Percentiles rank a stretch among this genome's conserved stretches.
These are phyloP conservation scores for Pseudohalonectria lignicola DNA, from an alignment of 2,329 filamentous ascomycete genomes.

Conservation along the genomic window DNA sequence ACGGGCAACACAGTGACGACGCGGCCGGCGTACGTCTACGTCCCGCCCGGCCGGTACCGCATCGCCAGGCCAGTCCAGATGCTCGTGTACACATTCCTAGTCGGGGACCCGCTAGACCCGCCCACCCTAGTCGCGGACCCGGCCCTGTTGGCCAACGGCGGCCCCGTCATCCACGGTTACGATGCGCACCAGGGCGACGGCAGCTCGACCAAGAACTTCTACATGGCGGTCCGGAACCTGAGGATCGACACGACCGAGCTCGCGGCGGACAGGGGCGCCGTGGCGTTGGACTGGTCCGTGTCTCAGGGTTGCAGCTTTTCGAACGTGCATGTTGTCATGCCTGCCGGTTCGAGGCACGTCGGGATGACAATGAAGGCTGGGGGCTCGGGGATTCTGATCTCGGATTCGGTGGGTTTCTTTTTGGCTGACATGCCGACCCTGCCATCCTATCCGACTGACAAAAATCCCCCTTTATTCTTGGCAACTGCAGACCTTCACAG, in stretches of 20 bases:
- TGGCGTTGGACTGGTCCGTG: slow-evolving; percentile 1
- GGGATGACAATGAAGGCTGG: slow-evolving; percentile 25
- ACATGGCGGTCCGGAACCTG: slow-evolving; percentile 29
- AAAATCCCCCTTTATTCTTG: no score
- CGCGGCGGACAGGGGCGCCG: slow-evolving; percentile 14
- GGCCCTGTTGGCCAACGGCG: slow-evolving; percentile 6
- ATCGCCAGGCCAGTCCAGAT: slow-evolving; percentile 17
- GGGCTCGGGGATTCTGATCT: neutral
- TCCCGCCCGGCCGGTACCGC: slow-evolving; percentile 19
- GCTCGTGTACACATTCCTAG: slow-evolving; percentile 18
- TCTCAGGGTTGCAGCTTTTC: neutral
- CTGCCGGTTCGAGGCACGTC: slow-evolving; percentile 26
- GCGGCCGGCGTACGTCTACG: slow-evolving; percentile 15
- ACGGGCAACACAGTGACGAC: slow-evolving; percentile 16
- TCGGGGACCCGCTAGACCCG: slow-evolving; percentile 17
- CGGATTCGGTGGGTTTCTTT: no score
- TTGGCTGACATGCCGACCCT: no score
- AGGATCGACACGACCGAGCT: slow-evolving; percentile 29
- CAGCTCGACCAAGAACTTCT: slow-evolving; percentile 20
- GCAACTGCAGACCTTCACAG: slow-evolving; percentile 2
- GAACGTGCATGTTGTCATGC: slow-evolving; percentile 9
- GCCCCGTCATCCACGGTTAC: slow-evolving; percentile 4
- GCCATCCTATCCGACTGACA: no score
- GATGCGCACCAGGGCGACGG: slow-evolving; percentile 15
- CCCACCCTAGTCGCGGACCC: slow-evolving; percentile 16